Conservation (phyloP, 495 filamentous ascomycete species). For the Xylaria telfairii region DNA sequence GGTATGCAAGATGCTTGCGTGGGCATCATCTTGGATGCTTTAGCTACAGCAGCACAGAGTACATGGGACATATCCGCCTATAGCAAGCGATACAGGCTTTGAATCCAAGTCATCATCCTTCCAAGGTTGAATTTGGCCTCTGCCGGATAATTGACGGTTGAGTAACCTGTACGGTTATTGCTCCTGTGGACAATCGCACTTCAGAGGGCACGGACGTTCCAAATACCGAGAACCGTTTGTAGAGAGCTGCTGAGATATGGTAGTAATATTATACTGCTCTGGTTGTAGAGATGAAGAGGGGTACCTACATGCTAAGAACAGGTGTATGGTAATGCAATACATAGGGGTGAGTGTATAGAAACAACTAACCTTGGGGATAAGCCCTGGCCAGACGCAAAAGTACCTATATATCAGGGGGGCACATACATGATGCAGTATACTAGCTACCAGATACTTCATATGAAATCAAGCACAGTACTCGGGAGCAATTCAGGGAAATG, state of each 20-base stretch:
- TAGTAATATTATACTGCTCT: not conserved
- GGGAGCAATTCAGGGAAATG: not conserved
- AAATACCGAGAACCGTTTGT: not conserved
- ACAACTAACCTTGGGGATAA: not conserved
- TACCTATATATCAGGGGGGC: not conserved
- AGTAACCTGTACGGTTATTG: not conserved
- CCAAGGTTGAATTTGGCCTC: not conserved
- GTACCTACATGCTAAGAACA: not conserved
- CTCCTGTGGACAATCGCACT: not conserved
- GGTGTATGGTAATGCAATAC: not conserved
- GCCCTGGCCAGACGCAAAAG: not conserved
- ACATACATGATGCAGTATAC: not conserved
- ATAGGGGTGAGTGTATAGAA: not conserved
- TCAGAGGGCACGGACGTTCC: not conserved
- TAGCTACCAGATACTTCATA: not conserved
- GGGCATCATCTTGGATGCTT: constrained; percentile 12
- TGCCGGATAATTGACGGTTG: not conserved
- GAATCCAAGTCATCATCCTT: not conserved
- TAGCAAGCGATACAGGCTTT: not conserved
- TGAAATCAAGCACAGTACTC: not conserved
- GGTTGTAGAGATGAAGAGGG: not conserved
- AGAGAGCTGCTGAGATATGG: not conserved
- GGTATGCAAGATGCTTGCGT: constrained; percentile 19
- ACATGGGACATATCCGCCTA: too few species aligned
- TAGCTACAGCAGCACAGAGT: too few species aligned